Evolutionary conservation across 371 early-diverging fungal species (phyloP).

Genomic region (Batkoa obscura): DNA sequence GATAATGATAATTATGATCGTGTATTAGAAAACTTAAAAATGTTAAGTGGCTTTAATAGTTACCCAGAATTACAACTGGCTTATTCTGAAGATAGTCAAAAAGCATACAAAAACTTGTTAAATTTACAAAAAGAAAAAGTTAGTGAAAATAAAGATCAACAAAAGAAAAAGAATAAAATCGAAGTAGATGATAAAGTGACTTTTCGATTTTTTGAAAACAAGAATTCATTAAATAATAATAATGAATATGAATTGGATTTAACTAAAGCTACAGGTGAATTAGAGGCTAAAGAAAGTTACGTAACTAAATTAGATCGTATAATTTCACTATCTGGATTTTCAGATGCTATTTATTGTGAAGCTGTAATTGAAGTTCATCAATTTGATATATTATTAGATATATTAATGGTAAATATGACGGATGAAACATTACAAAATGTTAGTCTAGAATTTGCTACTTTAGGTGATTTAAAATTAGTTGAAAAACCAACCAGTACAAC

Average conservation of each 20-base stretch:
- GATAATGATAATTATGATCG: slow-evolving; percentile 93
- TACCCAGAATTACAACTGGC: slow-evolving; percentile 36
- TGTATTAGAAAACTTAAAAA: slow-evolving; percentile 71
- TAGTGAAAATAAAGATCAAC: slow-evolving; percentile 25
- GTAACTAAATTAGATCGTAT: slow-evolving; percentile 77
- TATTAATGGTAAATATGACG: slow-evolving; percentile 97
- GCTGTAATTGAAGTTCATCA: slow-evolving; percentile 91
- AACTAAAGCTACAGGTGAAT: slow-evolving; percentile 64
- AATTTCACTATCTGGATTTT: slow-evolving; percentile 92
- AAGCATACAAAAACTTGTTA: slow-evolving; percentile 63
- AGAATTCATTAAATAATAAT: not conserved
- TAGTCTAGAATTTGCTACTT: slow-evolving; percentile 88
- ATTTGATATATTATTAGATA: slow-evolving; percentile 92
- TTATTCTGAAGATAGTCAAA: slow-evolving; percentile 58
- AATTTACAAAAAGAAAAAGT: slow-evolving; percentile 23
- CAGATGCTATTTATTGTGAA: slow-evolving; percentile 98
- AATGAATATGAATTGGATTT: slow-evolving; percentile 61
- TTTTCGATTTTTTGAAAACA: not conserved
- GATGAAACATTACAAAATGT: slow-evolving; percentile 88
- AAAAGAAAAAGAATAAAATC: slow-evolving; percentile 25
- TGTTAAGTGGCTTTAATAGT: slow-evolving; percentile 35
- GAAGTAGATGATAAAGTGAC: slow-evolving; percentile 54
- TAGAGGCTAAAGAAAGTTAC: slow-evolving; percentile 43
- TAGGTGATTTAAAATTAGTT: slow-evolving; percentile 94
- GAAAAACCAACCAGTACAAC: slow-evolving; percentile 83